Base-by-base conservation (phyloP, 176 grass and related monocot genomes). In the Phragmites australis region DNA sequence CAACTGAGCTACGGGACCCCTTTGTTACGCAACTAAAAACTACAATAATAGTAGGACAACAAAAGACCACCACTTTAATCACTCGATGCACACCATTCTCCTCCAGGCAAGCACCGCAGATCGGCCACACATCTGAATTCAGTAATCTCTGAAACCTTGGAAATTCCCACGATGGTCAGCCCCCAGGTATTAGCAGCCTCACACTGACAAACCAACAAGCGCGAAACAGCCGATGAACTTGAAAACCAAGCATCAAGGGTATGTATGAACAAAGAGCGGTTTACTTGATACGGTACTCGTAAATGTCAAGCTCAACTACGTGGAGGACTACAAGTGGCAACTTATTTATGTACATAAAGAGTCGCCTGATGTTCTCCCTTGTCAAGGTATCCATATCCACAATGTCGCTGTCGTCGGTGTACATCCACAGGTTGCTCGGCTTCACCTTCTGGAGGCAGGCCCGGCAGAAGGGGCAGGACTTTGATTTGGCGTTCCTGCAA, bases 1-100 rank as follows among this genome's bases (percentile, higher is more conserved):
- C 92, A 57, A 97, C 94, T 94, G 85, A 97, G 94, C 92, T 94
- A 93, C 90, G 86, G 88, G 92, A 90, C 80, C 83, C 0, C 12
- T 57, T 26, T 11, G 3, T 3, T 25, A 6, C 26, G 1, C 57
- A 31, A 30, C 57, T 13, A 61, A 12, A 15, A 27, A 5, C 8
- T 3, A 10, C n/a, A n/a, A n/a, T n/a, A n/a, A n/a, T n/a, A n/a
- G n/a, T n/a, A n/a, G n/a, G n/a, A n/a, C n/a, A n/a, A n/a, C n/a
- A n/a, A n/a, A n/a, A n/a, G n/a, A n/a, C n/a, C n/a, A n/a, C n/a
- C n/a, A n/a, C n/a, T n/a, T n/a, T n/a, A n/a, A n/a, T n/a, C n/a
- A n/a, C n/a, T n/a, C n/a, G n/a, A n/a, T n/a, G n/a, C n/a, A n/a
- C n/a, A n/a, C n/a, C n/a, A n/a, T n/a, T n/a, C n/a, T n/a, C n/a